phyloP scores from a whole-genome alignment of 768 basidiomycete genomes.

The Brasilioporus rufonigricans region DNA sequence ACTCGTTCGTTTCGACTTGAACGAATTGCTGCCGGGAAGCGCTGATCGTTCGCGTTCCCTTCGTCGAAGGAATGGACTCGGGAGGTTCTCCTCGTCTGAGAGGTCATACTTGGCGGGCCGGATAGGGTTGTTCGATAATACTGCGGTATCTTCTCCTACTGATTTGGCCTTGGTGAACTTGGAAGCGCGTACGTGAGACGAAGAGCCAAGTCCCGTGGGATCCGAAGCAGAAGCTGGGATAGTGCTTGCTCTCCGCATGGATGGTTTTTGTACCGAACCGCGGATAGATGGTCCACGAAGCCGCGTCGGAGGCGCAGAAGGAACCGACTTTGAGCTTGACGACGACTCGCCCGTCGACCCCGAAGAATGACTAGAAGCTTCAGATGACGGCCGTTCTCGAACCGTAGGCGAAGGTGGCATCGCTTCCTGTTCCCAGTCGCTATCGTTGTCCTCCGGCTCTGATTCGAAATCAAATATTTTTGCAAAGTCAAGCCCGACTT shows the following conservation, averaged over 20 bases:
- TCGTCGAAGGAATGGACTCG: constrained; percentile 77
- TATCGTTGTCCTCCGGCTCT: constrained; percentile 28
- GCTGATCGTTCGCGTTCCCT: constrained; percentile 38
- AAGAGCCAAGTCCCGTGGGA: constrained; percentile 32
- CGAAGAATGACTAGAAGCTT: constrained; percentile 24
- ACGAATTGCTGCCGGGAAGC: constrained; percentile 4
- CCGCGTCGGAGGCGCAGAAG: no score
- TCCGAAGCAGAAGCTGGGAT: constrained; percentile 42
- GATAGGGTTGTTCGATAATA: constrained; percentile 10
- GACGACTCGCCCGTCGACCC: constrained; percentile 27
- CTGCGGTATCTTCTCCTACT: background rate
- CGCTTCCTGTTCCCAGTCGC: constrained; percentile 28
- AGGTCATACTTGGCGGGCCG: constrained; percentile 58
- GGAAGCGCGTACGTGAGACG: constrained; percentile 15
- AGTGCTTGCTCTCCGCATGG: constrained; percentile 16
- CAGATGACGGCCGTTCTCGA: constrained; percentile 38
- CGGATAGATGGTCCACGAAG: constrained; percentile 58
- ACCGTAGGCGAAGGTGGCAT: constrained; percentile 48
- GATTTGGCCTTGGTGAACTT: constrained; percentile 18
- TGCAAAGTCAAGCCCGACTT: constrained; percentile 69
- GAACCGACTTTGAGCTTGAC: no score
- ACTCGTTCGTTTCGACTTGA: constrained; percentile 43
- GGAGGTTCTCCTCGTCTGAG: constrained; percentile 79
- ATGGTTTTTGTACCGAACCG: constrained; percentile 36
- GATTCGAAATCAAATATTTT: constrained; percentile 70